phyloP scores from a whole-genome alignment of 305 asterid species.

The Fraxinus xanthoxyloides region DNA sequence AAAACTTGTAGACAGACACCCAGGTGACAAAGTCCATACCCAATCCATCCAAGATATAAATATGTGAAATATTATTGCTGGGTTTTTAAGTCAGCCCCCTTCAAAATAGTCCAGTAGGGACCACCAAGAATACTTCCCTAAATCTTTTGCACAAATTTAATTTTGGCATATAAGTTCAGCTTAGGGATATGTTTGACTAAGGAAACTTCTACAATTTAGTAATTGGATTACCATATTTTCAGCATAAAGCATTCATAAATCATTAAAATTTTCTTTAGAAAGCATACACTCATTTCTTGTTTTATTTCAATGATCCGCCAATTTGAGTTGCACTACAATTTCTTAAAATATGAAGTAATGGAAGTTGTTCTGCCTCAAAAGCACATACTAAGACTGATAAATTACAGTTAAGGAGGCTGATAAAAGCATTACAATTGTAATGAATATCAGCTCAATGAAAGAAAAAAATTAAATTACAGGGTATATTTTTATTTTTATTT shows the following conservation, averaged over 20 bases:
- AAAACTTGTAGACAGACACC: neutral
- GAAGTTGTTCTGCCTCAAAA: neutral
- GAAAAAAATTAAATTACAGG: neutral
- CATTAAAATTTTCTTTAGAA: neutral
- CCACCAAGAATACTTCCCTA: neutral
- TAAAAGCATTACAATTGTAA: neutral
- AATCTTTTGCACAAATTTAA: neutral
- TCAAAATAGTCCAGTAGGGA: neutral
- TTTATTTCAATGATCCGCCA: slow-evolving; percentile 1
- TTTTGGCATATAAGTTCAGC: neutral
- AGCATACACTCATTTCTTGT: neutral
- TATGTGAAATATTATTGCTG: neutral
- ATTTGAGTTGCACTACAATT: neutral
- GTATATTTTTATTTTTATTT: neutral
- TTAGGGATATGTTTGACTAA: neutral
- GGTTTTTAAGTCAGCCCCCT: neutral
- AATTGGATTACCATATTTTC: slow-evolving; percentile 6
- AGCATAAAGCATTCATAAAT: slow-evolving; percentile 3
- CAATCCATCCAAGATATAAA: neutral
- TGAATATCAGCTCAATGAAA: neutral
- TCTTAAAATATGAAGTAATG: neutral
- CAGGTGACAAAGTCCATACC: neutral
- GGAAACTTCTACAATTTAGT: neutral
- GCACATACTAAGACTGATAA: neutral
- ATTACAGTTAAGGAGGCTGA: neutral